Evolutionary conservation across 2,329 filamentous ascomycete genomes (phyloP), one percentile per base, ranked within the genome.

Genomic region (Cladophialophora bantiana): DNA sequence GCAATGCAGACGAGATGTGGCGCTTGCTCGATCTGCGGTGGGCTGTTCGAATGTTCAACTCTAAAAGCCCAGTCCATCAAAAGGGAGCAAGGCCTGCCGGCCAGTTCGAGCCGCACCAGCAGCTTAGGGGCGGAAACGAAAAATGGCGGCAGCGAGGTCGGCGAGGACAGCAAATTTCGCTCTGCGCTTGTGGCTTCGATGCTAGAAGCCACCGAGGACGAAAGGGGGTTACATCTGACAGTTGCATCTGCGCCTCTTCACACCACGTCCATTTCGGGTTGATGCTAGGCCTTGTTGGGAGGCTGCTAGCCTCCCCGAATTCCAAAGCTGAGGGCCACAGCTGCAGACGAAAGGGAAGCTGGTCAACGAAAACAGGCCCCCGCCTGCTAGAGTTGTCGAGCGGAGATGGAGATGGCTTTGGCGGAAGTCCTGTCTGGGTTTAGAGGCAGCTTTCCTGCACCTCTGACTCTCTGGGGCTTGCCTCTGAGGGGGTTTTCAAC

Each of bases 11-110:
- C 18, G n/a, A 42, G 34, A 34, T 53, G 52, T 58, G 58, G 59
- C 64, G 45, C n/a, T 56, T 42, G 54, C 65, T 48, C 35, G 65
- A 67, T 67, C 65, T 63, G 59, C 59, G 56, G 55, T 54, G 65
- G 63, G 63, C 59, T 60, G 42, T 58, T 60, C n/a, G 40, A 18
- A 40, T 58, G 4, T 61, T 61, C 45, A 20, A 61, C 48, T 45
- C 42, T 45, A 40, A 26, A 54, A 61, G n/a, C 31, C 31, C 31
- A 61, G 53, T 56, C 50, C 54, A 50, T 34, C 20, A 63, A 18
- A 58, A 58, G 12, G 26, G 34, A 42, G 6, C 36, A 35, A 26
- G 9, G 18, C 26, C 13, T 26, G n/a, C 34, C n/a, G 18, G 35
- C n/a, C 35, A 40, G n/a, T n/a, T 9, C 10, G n/a, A 45, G 56